phyloP scores from a whole-genome alignment of 805 yeast species.

The Priceomyces haplophilus region DNA sequence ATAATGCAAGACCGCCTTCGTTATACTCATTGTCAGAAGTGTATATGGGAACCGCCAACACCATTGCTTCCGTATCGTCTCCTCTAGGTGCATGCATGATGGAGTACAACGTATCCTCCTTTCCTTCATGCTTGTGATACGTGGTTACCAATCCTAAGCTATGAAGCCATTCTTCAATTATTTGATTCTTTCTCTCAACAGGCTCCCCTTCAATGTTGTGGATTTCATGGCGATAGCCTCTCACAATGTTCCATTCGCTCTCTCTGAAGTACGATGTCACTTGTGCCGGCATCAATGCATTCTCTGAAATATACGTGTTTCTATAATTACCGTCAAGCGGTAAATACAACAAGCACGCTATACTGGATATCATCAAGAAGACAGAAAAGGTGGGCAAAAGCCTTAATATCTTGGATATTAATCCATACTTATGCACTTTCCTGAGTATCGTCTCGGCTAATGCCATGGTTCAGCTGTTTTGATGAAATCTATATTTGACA shows the following conservation, averaged over 20 bases:
- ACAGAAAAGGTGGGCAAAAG: constrained; percentile 33
- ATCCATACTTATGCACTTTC: constrained; percentile 37
- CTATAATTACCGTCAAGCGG: constrained; percentile 84
- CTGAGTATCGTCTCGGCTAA: constrained; percentile 41
- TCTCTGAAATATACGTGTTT: constrained; percentile 85
- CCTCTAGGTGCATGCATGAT: constrained; percentile 91
- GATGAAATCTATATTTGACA: constrained; percentile 4
- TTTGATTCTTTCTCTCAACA: constrained; percentile 38
- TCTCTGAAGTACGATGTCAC: constrained; percentile 90
- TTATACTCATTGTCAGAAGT: constrained; percentile 65
- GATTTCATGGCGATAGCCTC: constrained; percentile 75
- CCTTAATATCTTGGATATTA: constrained; percentile 34
- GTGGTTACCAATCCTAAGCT: constrained; percentile 70
- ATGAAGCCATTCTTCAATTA: constrained; percentile 56
- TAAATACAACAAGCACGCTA: constrained; percentile 50
- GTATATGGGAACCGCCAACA: constrained; percentile 82
- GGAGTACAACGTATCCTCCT: constrained; percentile 61
- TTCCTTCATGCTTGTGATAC: constrained; percentile 37
- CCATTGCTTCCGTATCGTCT: constrained; percentile 94
- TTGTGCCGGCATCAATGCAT: constrained; percentile 96
- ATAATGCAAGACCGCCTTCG: constrained; percentile 75
- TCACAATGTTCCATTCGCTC: constrained; percentile 85
- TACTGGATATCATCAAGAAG: constrained; percentile 32
- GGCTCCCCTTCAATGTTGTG: constrained; percentile 32
- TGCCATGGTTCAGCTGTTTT: constrained; percentile 29